These are phyloP conservation scores for Domatiomyces catenatus DNA, from an alignment of 2,329 filamentous ascomycete species.

Conservation along the genomic window DNA sequence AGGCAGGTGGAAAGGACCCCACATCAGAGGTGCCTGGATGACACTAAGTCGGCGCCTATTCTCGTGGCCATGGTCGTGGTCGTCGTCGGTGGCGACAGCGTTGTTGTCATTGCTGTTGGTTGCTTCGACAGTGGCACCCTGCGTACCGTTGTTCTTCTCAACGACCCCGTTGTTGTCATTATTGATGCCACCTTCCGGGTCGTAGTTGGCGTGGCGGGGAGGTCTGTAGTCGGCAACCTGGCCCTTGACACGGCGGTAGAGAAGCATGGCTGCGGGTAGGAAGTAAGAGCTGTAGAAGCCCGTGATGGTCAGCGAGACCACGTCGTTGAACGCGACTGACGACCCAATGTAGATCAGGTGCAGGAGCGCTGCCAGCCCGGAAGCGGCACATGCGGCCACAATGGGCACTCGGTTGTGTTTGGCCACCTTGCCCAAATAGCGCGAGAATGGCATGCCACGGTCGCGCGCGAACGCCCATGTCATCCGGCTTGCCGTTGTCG, in stretches of 20 bases:
- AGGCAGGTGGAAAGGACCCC: conserved; percentile 42
- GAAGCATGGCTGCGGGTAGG: conserved; percentile 20
- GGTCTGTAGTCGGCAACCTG: conserved; percentile 22
- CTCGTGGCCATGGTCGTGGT: not conserved
- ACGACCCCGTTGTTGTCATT: not conserved
- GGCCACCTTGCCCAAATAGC: conserved; percentile 19
- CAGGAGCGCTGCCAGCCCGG: conserved; percentile 10
- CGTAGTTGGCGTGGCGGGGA: conserved; percentile 8
- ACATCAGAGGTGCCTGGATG: conserved; percentile 26
- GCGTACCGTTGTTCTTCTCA: not conserved
- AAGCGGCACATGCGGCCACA: conserved; percentile 8
- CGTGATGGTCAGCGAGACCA: conserved; percentile 21
- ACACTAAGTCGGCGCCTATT: conserved; percentile 8
- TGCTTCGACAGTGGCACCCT: no score
- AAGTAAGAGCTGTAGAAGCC: conserved; percentile 25
- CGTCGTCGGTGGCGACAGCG: not conserved
- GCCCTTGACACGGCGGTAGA: conserved; percentile 23
- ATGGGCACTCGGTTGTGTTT: conserved; percentile 9
- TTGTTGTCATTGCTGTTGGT: not conserved
- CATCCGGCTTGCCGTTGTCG: conserved; percentile 17
- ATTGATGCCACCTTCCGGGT: not conserved
- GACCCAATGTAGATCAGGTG: conserved; percentile 19
- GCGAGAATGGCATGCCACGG: conserved; percentile 13
- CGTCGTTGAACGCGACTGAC: conserved; percentile 17
- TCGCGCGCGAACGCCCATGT: conserved; percentile 17